Percentiles rank a stretch among this genome's conserved stretches.
phyloP scores from a whole-genome alignment of 1,284 basidiomycete species.

The Papiliotrema terrestris region DNA sequence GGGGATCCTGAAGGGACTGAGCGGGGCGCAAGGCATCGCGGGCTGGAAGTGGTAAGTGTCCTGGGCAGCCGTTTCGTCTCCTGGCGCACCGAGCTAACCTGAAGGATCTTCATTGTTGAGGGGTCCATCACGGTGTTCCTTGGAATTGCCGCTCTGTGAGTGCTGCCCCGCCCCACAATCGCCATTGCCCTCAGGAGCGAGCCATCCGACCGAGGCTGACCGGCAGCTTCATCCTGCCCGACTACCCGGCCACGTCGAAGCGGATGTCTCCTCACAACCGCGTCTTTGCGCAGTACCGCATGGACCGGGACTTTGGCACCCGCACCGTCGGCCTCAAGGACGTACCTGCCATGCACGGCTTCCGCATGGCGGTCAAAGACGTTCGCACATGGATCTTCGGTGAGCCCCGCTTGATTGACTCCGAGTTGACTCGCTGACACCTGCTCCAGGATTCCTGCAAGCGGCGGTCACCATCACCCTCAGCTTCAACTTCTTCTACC shows the following conservation, averaged over 20 bases:
- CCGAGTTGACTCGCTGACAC: constrained; percentile 3
- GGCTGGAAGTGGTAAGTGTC: neutral
- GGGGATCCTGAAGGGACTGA: neutral
- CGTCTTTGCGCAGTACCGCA: neutral
- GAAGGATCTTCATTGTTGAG: constrained; percentile 1
- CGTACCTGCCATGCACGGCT: neutral
- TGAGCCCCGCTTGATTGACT: neutral
- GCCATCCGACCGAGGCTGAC: neutral
- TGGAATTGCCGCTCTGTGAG: neutral
- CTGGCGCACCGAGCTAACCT: neutral
- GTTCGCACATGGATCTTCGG: neutral
- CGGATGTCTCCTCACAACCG: neutral
- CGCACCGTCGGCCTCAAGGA: neutral
- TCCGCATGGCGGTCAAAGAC: neutral
- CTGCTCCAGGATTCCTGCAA: neutral
- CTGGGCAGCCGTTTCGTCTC: neutral
- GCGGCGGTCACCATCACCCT: constrained; percentile 3
- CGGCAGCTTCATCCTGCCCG: constrained; percentile 1
- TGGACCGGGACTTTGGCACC: neutral
- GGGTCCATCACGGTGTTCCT: neutral
- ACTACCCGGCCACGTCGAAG: neutral
- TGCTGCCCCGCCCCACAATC: neutral
- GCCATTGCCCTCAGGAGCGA: neutral
- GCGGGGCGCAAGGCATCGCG: neutral
- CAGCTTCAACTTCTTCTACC: constrained; percentile 10